Evolutionary conservation across 306 rosid species (phyloP).

Genomic region (Astragalus glycyphyllos): DNA sequence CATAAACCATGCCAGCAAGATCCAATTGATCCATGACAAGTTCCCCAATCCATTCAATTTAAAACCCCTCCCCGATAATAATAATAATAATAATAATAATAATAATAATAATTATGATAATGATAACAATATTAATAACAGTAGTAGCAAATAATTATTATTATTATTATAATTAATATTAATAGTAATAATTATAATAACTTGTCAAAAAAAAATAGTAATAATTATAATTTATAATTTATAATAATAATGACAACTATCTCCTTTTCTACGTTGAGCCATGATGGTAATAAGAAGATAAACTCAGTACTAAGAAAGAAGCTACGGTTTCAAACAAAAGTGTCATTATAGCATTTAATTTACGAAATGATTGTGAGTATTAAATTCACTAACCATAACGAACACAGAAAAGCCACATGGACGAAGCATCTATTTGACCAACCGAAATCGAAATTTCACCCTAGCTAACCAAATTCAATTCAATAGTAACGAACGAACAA

Average conservation of each 20-base stretch:
- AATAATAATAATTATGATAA: not conserved
- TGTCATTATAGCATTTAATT: slow-evolving; percentile 4
- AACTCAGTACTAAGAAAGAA: not conserved
- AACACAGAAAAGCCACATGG: slow-evolving; percentile 13
- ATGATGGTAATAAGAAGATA: not conserved
- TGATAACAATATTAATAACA: too few relatives aligned
- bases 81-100: not conserved
- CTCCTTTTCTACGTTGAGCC: not conserved
- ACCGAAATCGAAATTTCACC: slow-evolving; percentile 25
- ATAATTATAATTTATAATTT: not conserved
- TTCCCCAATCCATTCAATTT: slow-evolving; percentile 37
- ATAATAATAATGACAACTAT: not conserved
- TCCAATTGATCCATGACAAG: slow-evolving; percentile 3
- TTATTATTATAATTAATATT: not conserved
- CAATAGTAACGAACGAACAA: slow-evolving; percentile 20
- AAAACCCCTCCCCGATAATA: not conserved
- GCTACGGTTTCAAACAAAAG: slow-evolving; percentile 21
- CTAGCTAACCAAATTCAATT: slow-evolving; percentile 24
- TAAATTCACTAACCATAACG: slow-evolving; percentile 6
- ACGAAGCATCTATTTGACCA: slow-evolving; percentile 30
- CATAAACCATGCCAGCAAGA: slow-evolving; percentile 2
- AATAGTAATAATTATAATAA: not conserved
- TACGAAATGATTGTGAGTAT: slow-evolving; percentile 28
- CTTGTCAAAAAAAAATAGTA: too few relatives aligned
- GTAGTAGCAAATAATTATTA: not conserved